Conservation (phyloP, 441 rosid species). For the Adansonia grandidieri region DNA sequence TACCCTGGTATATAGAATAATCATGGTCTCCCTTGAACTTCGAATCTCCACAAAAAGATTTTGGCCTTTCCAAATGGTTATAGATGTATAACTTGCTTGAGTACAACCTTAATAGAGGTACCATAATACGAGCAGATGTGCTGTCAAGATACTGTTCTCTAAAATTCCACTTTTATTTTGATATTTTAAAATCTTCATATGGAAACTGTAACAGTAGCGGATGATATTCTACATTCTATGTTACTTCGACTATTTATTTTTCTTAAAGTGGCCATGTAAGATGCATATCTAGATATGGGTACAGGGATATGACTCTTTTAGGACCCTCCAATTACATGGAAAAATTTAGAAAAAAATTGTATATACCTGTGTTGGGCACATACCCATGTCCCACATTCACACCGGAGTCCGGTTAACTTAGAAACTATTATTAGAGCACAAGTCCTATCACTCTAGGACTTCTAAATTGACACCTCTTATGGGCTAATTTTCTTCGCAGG, state of each 20-base stretch:
- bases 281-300: too few relatives aligned
- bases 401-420: too few relatives aligned
- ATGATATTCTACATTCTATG: background rate
- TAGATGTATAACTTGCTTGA: background rate
- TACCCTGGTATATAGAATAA: background rate
- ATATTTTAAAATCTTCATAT: background rate
- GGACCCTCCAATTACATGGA: too few relatives aligned
- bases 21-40: background rate
- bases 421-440: background rate
- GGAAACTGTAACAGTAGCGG: background rate
- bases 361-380: too few relatives aligned
- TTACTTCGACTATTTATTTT: too few relatives aligned
- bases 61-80: background rate
- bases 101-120: background rate
- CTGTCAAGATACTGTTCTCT: background rate
- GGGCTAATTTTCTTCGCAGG: slow-evolving; percentile 45
- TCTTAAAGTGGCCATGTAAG: too few relatives aligned
- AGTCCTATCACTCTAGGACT: background rate
- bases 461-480: background rate
- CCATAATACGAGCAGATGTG: background rate
- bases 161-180: background rate
- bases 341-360: too few relatives aligned
- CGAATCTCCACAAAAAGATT: too few relatives aligned
- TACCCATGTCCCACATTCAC: too few relatives aligned
- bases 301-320: too few relatives aligned